These are phyloP conservation scores for Stipa capillata DNA, from an alignment of 176 grass and related monocot species.

Conservation along the genomic window DNA sequence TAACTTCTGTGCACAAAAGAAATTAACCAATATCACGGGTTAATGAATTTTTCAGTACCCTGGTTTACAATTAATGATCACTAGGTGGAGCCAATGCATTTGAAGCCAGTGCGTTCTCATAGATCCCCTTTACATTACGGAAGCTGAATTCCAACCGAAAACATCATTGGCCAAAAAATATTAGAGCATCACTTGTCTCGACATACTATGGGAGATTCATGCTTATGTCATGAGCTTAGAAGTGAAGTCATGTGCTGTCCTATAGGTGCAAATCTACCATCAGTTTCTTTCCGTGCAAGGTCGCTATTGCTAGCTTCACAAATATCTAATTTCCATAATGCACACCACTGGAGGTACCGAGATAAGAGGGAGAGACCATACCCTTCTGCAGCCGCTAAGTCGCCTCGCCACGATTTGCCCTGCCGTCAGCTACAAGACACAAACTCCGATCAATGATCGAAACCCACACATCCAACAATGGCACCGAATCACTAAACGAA, in stretches of 20 bases:
- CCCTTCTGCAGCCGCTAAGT: slow-evolving; percentile 64
- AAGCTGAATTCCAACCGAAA: neutral
- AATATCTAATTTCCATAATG: neutral
- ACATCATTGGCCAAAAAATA: neutral
- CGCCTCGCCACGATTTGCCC: slow-evolving; percentile 61
- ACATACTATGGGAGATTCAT: neutral
- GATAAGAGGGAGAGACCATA: neutral
- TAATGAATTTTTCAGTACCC: neutral
- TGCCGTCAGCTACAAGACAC: slow-evolving; percentile 32
- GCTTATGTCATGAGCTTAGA: neutral
- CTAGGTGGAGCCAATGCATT: no score
- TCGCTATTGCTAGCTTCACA: neutral
- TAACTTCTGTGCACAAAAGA: neutral
- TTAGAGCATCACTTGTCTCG: neutral
- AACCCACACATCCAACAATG: neutral
- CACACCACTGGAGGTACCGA: neutral
- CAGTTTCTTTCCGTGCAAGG: neutral
- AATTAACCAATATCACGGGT: neutral
- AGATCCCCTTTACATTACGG: neutral
- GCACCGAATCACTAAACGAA: neutral
- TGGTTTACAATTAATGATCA: neutral
- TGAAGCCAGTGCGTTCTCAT: neutral
- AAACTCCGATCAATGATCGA: neutral
- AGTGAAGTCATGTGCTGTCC: neutral
- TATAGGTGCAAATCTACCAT: neutral